These are phyloP conservation scores for Hypomontagnella monticulosa DNA, from an alignment of 495 filamentous ascomycete genomes.

Conservation along the genomic window DNA sequence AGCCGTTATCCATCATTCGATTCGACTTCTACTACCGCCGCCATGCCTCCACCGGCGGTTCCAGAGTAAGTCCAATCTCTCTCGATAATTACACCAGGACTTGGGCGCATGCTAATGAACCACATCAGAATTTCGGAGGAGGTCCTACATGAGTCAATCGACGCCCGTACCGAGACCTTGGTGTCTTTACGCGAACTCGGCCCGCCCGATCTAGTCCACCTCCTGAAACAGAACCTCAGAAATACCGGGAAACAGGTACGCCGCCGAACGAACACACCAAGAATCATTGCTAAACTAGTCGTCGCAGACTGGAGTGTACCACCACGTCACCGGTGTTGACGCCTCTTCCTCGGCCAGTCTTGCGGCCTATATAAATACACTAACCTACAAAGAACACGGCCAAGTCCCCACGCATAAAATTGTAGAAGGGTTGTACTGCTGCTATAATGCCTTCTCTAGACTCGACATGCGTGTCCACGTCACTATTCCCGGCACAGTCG, in stretches of 20 bases:
- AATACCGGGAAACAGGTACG: conserved; percentile 70
- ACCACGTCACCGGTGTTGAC: conserved; percentile 97
- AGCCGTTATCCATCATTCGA: neutral
- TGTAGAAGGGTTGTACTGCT: conserved; percentile 93
- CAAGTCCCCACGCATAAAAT: conserved; percentile 84
- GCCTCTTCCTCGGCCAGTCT: conserved; percentile 96
- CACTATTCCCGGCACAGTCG: conserved; percentile 92
- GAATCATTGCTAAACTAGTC: conserved; percentile 32
- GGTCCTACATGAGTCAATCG: conserved; percentile 85
- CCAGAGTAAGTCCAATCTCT: conserved; percentile 74
- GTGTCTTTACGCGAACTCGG: conserved; percentile 88
- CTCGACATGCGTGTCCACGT: conserved; percentile 98
- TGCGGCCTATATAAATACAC: conserved; percentile 97
- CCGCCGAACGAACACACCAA: neutral
- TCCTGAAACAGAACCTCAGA: conserved; percentile 84
- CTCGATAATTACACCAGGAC: conserved; percentile 7
- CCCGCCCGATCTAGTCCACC: conserved; percentile 93
- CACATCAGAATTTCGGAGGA: conserved; percentile 84
- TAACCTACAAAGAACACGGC: conserved; percentile 87
- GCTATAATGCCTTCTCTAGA: conserved; percentile 99
- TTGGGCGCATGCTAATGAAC: conserved; percentile 35
- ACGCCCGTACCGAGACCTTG: conserved; percentile 87
- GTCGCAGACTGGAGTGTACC: conserved; percentile 85
- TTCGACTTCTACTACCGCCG: conserved; percentile 41
- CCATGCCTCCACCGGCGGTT: conserved; percentile 88